Base-by-base conservation (phyloP, 495 filamentous ascomycete genomes). In the Xylaria castorea region DNA sequence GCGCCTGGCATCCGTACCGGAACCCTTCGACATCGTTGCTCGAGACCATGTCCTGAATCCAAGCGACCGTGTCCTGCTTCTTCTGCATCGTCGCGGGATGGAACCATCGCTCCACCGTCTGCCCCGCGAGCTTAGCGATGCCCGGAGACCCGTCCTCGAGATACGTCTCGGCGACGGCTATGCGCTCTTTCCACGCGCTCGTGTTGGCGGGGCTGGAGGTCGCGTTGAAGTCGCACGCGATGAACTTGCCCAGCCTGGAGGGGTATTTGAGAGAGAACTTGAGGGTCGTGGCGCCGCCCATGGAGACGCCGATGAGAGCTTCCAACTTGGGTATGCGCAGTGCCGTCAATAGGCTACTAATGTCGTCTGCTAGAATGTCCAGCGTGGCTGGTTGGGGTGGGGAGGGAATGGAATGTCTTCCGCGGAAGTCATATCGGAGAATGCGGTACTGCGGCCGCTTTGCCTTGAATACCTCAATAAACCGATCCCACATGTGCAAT, bases 221-320 rank as follows among this genome's bases (percentile, higher is more conserved):
- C 7, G 87, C 87, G 79, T 92, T 94, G 75, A 93, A 94, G 80
- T 95, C 93, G 82, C 93, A 95, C 12, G 91, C 86, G 46, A 95
- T 83, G 80, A 94, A 92, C 8, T 82, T 83, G 20, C 70, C 82
- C 5, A 94, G 76, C 46, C 86, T 82, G 0, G 81, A 72, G 0
- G 92, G 92, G 75, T 93, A 87, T 32, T 86, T 87, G 30, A 94
- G 85, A 1, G 91, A 89, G 64, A 90, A 89, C 74, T 91, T 91
- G 57, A 96, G 85, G 0, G 89, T 85, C 5, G 92, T 94, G 16
- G 91, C 91, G 55, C 93, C 93, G 73, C 93, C 93, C 80, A 94
- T 90, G 42, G 87, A 90, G 25, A 96, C 93, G 44, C 93, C 93
- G 65, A 94, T 85, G 6, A 94, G 76, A 0, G 86, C 83, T 63